A percentile compares a stretch with the other conserved stretches of the same genome.
Evolutionary conservation across 2,329 filamentous ascomycete genomes (phyloP).

Genomic region (Sclerotinia sclerotiorum): DNA sequence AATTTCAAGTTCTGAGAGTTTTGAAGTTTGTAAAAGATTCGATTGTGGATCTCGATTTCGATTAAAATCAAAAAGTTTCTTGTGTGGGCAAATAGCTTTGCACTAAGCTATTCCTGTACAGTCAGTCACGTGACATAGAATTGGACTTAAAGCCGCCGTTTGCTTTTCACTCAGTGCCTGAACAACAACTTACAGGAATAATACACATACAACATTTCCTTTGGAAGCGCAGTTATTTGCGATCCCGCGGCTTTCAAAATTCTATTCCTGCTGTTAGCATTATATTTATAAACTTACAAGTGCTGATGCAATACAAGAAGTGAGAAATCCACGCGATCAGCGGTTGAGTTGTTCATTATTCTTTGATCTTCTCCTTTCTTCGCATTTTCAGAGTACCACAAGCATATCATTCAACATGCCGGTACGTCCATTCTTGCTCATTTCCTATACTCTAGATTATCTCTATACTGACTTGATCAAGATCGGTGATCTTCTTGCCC

Average conservation of each 20-base stretch:
- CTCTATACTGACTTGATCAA: constrained; percentile 38
- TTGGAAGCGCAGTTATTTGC: constrained; percentile 1
- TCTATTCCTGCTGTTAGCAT: neutral
- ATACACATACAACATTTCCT: neutral
- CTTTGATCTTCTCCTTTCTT: constrained; percentile 10
- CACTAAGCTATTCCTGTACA: constrained; percentile 12
- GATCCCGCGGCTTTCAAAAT: constrained; percentile 5
- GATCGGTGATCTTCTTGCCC: constrained; percentile 60
- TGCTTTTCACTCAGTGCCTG: constrained; percentile 10
- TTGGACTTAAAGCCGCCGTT: constrained; percentile 14
- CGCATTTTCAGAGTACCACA: constrained; percentile 14
- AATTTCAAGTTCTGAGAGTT: constrained; percentile 71
- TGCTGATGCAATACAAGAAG: constrained; percentile 27
- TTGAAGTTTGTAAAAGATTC: constrained; percentile 17
- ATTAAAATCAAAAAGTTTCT: constrained; percentile 22
- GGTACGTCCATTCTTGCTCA: constrained; percentile 28
- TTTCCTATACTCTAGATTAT: constrained; percentile 20
- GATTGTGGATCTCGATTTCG: constrained; percentile 23
- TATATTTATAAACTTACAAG: constrained; percentile 14
- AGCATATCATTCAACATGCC: constrained; percentile 32
- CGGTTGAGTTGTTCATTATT: constrained; percentile 26
- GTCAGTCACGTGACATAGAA: constrained; percentile 1
- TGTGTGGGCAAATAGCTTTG: constrained; percentile 9
- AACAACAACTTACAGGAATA: constrained; percentile 21
- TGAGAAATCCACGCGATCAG: constrained; percentile 28